Evolutionary conservation across 306 rosid species (phyloP).

Genomic region (Acacia melanoxylon): DNA sequence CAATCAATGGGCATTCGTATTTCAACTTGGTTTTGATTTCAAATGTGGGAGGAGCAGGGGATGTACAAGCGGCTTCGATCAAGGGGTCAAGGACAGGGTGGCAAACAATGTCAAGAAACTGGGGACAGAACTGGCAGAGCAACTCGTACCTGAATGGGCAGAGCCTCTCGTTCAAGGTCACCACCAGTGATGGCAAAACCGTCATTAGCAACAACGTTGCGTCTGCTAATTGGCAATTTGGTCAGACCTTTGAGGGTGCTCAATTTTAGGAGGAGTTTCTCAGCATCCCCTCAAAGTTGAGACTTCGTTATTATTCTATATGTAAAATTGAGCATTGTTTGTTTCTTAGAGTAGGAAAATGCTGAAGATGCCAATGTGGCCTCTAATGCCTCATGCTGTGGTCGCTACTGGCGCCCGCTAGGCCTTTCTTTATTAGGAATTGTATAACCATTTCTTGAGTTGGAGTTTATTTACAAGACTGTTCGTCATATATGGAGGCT

Average conservation of each 20-base stretch:
- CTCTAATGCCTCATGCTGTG: slow-evolving; percentile 56
- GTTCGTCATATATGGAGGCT: neutral
- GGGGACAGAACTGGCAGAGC: slow-evolving; percentile 35
- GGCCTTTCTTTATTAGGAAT: slow-evolving; percentile 36
- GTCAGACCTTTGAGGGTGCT: slow-evolving; percentile 56
- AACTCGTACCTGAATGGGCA: slow-evolving; percentile 48
- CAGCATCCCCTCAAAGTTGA: neutral
- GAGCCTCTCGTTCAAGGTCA: slow-evolving; percentile 48
- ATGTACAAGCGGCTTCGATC: slow-evolving; percentile 45
- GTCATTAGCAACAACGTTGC: slow-evolving; percentile 41
- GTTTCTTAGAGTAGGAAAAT: slow-evolving; percentile 17
- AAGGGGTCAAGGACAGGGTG: slow-evolving; percentile 54
- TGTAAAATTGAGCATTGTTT: slow-evolving; percentile 37
- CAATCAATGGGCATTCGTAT: slow-evolving; percentile 54
- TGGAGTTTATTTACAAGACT: neutral
- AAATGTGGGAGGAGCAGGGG: slow-evolving; percentile 60
- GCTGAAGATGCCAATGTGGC: slow-evolving; percentile 47
- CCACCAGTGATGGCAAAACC: slow-evolving; percentile 43
- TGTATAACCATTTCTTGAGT: neutral
- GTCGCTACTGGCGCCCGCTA: slow-evolving; percentile 93
- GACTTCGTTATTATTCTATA: neutral
- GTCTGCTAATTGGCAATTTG: slow-evolving; percentile 47
- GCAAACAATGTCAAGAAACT: slow-evolving; percentile 46
- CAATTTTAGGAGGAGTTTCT: slow-evolving; percentile 54
- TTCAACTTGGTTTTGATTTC: slow-evolving; percentile 53